phyloP scores from a whole-genome alignment of 139 green algal genomes.

The Micractinium conductrix region DNA sequence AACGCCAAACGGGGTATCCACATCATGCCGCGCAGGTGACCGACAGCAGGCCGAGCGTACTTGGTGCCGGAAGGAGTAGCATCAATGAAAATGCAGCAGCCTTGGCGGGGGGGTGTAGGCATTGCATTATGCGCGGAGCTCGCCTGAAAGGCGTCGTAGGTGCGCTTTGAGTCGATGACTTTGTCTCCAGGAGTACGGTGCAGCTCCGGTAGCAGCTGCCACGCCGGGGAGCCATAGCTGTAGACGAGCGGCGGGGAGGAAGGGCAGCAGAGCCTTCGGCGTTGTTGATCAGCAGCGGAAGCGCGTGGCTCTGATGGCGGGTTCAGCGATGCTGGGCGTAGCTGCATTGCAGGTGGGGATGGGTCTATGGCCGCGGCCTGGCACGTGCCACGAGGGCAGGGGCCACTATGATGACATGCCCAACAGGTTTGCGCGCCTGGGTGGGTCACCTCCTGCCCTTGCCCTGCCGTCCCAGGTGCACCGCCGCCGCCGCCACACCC shows the following conservation, averaged over 20 bases:
- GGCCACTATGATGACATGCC: no score
- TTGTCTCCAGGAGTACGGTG: neutral
- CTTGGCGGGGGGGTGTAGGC: neutral
- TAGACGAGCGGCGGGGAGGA: no score
- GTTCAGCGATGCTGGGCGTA: neutral
- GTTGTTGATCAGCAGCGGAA: neutral
- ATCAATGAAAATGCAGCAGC: neutral
- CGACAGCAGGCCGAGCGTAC: no score
- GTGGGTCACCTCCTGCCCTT: neutral
- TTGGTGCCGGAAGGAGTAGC: no score
- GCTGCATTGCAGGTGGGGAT: neutral
- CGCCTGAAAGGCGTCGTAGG: slow-evolving; percentile 38
- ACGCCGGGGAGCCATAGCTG: slow-evolving; percentile 10
- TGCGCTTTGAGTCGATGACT: slow-evolving; percentile 28
- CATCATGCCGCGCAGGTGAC: no score
- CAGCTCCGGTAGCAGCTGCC: slow-evolving; percentile 38
- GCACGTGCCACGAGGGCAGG: no score
- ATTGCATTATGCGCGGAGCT: neutral
- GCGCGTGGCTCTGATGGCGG: neutral
- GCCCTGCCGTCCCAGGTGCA: neutral
- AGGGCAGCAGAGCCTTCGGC: no score
- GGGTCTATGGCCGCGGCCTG: no score
- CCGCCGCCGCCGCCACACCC: neutral
- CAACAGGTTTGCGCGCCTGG: neutral
- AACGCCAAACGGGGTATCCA: no score